Base-by-base conservation (phyloP, 1,139 yeast species). In the Wickerhamomyces sp. region DNA sequence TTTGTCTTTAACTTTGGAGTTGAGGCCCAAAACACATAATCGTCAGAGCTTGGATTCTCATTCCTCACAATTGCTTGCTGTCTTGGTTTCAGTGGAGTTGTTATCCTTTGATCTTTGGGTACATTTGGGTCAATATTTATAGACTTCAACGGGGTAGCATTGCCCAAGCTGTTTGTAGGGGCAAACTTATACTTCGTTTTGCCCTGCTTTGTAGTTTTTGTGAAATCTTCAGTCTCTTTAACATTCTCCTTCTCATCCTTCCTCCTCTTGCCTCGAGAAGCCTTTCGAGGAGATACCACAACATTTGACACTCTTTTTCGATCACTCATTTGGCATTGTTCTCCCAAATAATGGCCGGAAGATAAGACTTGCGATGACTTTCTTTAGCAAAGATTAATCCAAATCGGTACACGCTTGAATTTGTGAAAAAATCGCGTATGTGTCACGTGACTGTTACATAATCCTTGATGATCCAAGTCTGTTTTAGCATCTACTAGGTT, bases 21-120 rank as follows among this genome's bases (percentile, higher is more conserved):
- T 7, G 58, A 57, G 7, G 49, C 58, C 61, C 61, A 58, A 41
- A 46, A 56, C 15, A 58, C 56, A 47, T 50, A 57, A 36, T 58
- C 61, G 35, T 56, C 59, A 9, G 61, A 58, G 34, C 58, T 49
- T 8, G 46, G 51, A 10, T 47, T 40, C 8, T 50, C 55, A 14
- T 43, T 44, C 10, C 51, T 23, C 26, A 45, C 41, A 23, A 43
- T 30, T 13, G 35, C 37, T 7, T 38, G 37, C 1, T 35, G 26
- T 10, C 3, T 10, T 8, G 36, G 23, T 27, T 40, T 45, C 7
- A 30, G 15, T 7, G 45, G 48, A 41, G 23, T 33, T 42, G 23
- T 9, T 10, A 15, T 10, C 9, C 10, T 6, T 31, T 23, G 32
- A 6, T 27, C 37, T n/a, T 29, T 39, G 27, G 45, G 48, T 14